Evolutionary conservation across 2,329 filamentous ascomycete genomes (phyloP), one percentile per base, ranked within the genome.

Genomic region (Fusarium sp.): DNA sequence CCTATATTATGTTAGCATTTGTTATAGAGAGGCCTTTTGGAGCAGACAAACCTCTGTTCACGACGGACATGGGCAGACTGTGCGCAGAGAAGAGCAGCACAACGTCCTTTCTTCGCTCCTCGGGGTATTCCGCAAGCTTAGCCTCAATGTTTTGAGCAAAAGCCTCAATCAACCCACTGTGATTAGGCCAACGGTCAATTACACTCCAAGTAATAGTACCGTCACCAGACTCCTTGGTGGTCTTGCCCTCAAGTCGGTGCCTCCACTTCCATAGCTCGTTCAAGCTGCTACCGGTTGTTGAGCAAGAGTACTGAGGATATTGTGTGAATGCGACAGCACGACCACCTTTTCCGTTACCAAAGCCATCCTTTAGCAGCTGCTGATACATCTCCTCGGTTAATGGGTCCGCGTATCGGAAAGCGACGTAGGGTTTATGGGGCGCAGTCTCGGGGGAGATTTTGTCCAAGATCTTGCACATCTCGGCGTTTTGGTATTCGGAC

Each of bases 181-280:
- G 95, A n/a, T 89, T 91, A 8, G 95, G 96, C 96, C 96, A 99
- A 64, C 96, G 89, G 80, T 99, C 96, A 79, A 99, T 99, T 54
- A 98, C 95, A 79, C 93, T 98, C 96, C 96, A 99, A 60, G 91
- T 87, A 69, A 99, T 97, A 3, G 90, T 84, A 15, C 94, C 94
- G 37, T 88, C 83, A 11, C 72, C 69, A 23, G 84, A 83, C 39
- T 83, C 83, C 42, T 84, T 82, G 5, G 81, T 85, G 42, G 86
- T 84, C 79, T 93, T 94, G 38, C 93, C 93, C 80, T 98, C 94
- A 54, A 99, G 82, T 67, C 93, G 86, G 76, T 93, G 92, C 68
- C 94, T 88, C 94, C 94, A 98, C 82, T 97, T 98, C 96, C 96
- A 99, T 35, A 99, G 83, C 82, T 99, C 96, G 76, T 99, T 99